Evolutionary conservation across 192 early-diverging fungal genomes (phyloP).

Genomic region (Umbelopsis isabellina): DNA sequence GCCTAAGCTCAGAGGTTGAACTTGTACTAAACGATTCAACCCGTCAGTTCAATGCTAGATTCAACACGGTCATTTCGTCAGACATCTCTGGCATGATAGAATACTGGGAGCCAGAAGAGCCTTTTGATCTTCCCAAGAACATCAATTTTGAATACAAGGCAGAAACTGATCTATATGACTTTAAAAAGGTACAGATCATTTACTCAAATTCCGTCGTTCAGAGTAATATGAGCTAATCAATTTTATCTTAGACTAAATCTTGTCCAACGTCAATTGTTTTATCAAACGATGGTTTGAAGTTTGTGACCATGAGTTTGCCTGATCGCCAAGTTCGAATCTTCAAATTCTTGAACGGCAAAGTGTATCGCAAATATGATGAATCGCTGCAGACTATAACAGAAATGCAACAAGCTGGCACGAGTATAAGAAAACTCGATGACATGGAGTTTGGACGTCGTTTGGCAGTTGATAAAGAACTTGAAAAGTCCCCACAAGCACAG

Average conservation of each 20-base stretch:
- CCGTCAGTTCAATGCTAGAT: slow-evolving; percentile 67
- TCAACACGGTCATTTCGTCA: slow-evolving; percentile 79
- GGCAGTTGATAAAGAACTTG: slow-evolving; percentile 86
- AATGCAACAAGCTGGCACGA: slow-evolving; percentile 86
- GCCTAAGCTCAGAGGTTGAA: too few species aligned
- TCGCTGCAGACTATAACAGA: slow-evolving; percentile 78
- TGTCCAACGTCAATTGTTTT: slow-evolving; percentile 80
- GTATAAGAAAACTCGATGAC: slow-evolving; percentile 82
- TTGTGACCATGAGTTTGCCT: slow-evolving; percentile 84
- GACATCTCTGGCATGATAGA: slow-evolving; percentile 92
- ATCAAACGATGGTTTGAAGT: slow-evolving; percentile 78
- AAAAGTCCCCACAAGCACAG: slow-evolving; percentile 68
- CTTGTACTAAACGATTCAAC: neutral
- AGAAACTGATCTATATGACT: slow-evolving; percentile 96
- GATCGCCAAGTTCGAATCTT: slow-evolving; percentile 90
- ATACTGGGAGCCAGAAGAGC: slow-evolving; percentile 85
- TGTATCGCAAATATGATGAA: slow-evolving; percentile 92
- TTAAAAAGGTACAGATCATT: slow-evolving; percentile 73
- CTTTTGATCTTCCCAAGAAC: slow-evolving; percentile 60
- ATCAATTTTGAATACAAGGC: slow-evolving; percentile 85
- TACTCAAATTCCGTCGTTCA: neutral
- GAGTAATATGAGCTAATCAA: neutral
- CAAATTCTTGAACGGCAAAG: slow-evolving; percentile 80
- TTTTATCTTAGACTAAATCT: slow-evolving; percentile 59
- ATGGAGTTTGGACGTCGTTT: slow-evolving; percentile 98